Base-by-base conservation (phyloP, 768 basidiomycete species). In the Tylopilus felleus region DNA sequence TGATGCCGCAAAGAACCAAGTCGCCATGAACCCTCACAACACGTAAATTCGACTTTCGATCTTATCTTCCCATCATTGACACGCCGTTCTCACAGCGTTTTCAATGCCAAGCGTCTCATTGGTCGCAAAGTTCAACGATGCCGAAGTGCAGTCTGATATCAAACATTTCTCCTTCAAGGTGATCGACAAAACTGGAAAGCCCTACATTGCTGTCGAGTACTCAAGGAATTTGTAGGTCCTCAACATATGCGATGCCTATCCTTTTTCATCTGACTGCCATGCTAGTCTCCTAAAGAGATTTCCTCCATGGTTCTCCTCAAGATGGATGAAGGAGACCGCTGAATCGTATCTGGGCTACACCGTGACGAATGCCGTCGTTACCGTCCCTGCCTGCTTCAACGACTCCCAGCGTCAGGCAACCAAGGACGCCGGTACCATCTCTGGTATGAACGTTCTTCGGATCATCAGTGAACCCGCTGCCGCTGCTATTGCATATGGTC, bases 401-500 rank as follows among this genome's bases (percentile, higher is more conserved):
- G 94, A 98, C 77, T 95, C 96, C 23, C 96, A 98, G 71, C 90
- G 96, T 70, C 93, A 96, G 68, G 96, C 96, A 19, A 98, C 96
- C 65, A 98, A 97, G 79, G 96, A 98, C 68, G 94, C 96, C 36
- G 96, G 96, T 64, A 84, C 83, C 56, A 98, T 98, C 65, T 82
- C 93, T 17, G 96, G 96, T 58, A 76, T 98, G 60, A 93, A 95
- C 69, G 90, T 98, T 57, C 90, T 96, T 67, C 94, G 96, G 77
- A 97, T 98, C 73, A 96, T 98, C 78, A 98, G 98, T 77, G 96
- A 98, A 74, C 94, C 96, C 36, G 98, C 95, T 42, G 96, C 96
- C 38, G 96, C 96, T 49, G 94, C 95, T 59, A 98, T 98, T 66
- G 95, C 95, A 31, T 97, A 98, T 75, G 95, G 95, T 77, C 90